Conservation (phyloP, 352 stramenopile genomes). For the Aphanomyces invadans region DNA sequence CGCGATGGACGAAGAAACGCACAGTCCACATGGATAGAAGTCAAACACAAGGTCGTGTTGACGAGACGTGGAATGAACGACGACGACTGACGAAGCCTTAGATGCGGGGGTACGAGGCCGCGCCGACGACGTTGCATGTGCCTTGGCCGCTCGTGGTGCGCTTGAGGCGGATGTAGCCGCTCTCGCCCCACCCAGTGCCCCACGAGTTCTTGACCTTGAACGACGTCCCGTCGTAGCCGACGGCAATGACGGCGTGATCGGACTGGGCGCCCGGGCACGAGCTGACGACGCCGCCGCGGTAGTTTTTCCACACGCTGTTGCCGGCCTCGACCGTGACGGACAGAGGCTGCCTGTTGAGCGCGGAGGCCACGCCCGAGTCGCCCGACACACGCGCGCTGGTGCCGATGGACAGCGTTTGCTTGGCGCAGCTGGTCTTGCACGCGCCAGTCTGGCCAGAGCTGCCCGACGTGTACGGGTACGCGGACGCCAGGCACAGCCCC, state of each 20-base stretch:
- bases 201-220: constrained; percentile 98
- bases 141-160: constrained; percentile 48
- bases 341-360: constrained; percentile 90
- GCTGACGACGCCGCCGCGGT: constrained; percentile 87
- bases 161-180: constrained; percentile 89
- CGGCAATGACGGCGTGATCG: constrained; percentile 94
- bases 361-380: constrained; percentile 69
- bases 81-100: too few species aligned
- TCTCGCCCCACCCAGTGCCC: constrained; percentile 91
- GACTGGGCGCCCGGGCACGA: constrained; percentile 69
- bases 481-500: constrained; percentile 69
- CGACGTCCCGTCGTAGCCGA: constrained; percentile 87
- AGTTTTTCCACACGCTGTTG: constrained; percentile 95
- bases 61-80: too few species aligned
- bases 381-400: constrained; percentile 40
- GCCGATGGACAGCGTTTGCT: constrained; percentile 26
- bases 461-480: constrained; percentile 74
- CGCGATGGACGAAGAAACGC: too few species aligned
- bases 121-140: constrained; percentile 14
- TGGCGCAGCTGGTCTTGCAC: constrained; percentile 39
- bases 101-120: constrained; percentile 11
- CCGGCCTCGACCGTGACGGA: constrained; percentile 90
- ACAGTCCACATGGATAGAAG: too few species aligned
- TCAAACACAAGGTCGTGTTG: too few species aligned
- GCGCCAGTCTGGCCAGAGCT: constrained; percentile 27